Percentiles rank a stretch among this genome's conserved stretches.
These are phyloP conservation scores for Musa acuminata DNA, from an alignment of 176 grass and related monocot genomes.

Conservation along the genomic window DNA sequence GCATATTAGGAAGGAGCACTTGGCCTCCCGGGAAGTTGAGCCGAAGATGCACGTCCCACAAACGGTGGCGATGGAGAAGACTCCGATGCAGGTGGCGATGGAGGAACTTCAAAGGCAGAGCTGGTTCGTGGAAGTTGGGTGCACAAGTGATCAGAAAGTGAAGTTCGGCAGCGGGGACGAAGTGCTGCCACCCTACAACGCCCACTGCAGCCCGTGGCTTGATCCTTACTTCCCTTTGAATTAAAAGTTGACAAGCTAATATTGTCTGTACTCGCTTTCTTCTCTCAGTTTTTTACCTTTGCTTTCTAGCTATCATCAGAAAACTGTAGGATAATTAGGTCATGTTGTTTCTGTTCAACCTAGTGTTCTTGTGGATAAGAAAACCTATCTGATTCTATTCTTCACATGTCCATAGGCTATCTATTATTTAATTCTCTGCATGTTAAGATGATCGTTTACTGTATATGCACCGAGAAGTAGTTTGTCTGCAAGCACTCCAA, in stretches of 20 bases:
- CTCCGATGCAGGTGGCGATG: slow-evolving; percentile 4
- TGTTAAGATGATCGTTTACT: too few species aligned
- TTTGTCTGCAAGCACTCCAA: too few species aligned
- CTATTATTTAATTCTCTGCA: too few species aligned
- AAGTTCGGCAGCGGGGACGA: not conserved
- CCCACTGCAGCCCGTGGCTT: not conserved
- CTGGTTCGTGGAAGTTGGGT: slow-evolving; percentile 4
- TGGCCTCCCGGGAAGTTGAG: not conserved
- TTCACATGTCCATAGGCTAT: too few species aligned
- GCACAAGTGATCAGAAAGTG: not conserved
- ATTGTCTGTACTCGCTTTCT: too few species aligned
- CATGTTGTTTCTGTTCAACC: too few species aligned
- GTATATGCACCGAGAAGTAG: too few species aligned
- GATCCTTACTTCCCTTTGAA: slow-evolving; percentile 10
- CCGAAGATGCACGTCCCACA: not conserved
- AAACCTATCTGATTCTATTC: too few species aligned
- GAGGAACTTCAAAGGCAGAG: slow-evolving; percentile 13
- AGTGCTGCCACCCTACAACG: not conserved
- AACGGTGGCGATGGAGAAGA: not conserved
- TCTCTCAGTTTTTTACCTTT: too few species aligned
- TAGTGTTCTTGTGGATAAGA: too few species aligned
- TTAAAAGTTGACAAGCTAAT: not conserved
- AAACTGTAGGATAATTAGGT: too few species aligned
- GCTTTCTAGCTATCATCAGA: too few species aligned
- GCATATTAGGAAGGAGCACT: not conserved